These are phyloP conservation scores for Epichloe amarillans DNA, from an alignment of 2,329 filamentous ascomycete genomes.

Conservation along the genomic window DNA sequence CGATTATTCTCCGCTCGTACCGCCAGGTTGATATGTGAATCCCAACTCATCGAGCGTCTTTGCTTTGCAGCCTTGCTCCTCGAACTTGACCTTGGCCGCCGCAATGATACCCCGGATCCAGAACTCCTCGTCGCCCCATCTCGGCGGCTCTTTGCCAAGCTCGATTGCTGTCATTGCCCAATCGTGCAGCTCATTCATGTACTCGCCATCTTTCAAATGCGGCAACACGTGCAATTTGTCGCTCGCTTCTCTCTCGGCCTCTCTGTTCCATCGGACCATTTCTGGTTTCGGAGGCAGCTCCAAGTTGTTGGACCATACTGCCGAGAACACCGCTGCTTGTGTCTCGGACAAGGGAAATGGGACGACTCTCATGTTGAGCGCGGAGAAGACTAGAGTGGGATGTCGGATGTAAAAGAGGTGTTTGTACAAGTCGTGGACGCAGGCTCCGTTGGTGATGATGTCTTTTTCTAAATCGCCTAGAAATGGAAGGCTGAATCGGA, in stretches of 20 bases:
- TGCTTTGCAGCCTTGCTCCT: constrained; percentile 49
- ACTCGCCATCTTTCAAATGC: constrained; percentile 41
- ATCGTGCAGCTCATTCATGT: constrained; percentile 55
- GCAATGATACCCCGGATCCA: constrained; percentile 60
- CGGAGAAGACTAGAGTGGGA: constrained; percentile 67
- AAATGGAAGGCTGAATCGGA: constrained; percentile 76
- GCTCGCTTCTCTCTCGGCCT: constrained; percentile 37
- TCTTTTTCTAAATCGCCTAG: constrained; percentile 31
- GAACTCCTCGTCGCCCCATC: constrained; percentile 56
- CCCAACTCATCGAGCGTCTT: constrained; percentile 60
- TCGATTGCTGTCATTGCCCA: constrained; percentile 41
- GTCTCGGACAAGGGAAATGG: constrained; percentile 72
- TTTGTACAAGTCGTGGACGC: constrained; percentile 60
- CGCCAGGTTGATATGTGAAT: constrained; percentile 36
- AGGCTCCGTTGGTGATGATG: constrained; percentile 53
- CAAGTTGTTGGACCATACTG: constrained; percentile 62
- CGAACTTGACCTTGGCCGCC: constrained; percentile 60
- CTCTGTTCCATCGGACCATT: constrained; percentile 58
- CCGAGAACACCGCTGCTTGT: constrained; percentile 64
- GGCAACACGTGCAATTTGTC: constrained; percentile 19
- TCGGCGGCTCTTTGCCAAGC: constrained; percentile 52
- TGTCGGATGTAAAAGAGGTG: constrained; percentile 66
- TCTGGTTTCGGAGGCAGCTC: constrained; percentile 45
- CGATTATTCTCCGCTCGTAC: too few species aligned
- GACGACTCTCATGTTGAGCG: constrained; percentile 70